A percentile compares a stretch with the other conserved stretches of the same genome.
Evolutionary conservation across 176 grass and related monocot species (phyloP).

Genomic region (Saccharum spontaneum): DNA sequence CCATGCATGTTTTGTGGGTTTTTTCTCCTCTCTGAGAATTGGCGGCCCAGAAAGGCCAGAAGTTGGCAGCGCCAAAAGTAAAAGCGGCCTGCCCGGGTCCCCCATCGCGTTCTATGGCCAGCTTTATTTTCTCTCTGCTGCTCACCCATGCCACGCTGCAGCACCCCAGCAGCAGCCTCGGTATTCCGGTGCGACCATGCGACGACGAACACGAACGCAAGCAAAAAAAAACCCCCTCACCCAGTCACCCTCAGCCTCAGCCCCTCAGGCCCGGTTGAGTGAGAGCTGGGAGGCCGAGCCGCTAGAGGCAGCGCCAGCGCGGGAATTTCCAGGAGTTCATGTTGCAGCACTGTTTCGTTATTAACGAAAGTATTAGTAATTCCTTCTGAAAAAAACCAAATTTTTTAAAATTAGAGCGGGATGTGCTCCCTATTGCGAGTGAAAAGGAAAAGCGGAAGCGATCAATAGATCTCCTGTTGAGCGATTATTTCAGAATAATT

Average conservation of each 20-base stretch:
- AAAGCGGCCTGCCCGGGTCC: slow-evolving; percentile 53
- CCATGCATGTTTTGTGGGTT: slow-evolving; percentile 26
- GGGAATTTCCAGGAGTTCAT: neutral
- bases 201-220: neutral
- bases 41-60: slow-evolving; percentile 29
- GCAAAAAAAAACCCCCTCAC: neutral
- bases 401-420: too few relatives aligned
- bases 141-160: slow-evolving; percentile 14
- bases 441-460: too few relatives aligned
- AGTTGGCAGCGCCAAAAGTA: slow-evolving; percentile 57
- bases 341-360: too few relatives aligned
- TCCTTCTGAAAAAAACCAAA: too few relatives aligned
- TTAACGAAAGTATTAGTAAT: too few relatives aligned
- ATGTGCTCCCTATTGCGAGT: too few relatives aligned
- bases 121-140: slow-evolving; percentile 23
- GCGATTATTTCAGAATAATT: too few relatives aligned
- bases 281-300: too few relatives aligned
- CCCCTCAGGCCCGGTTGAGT: too few relatives aligned
- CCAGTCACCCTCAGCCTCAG: too few relatives aligned
- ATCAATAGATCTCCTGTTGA: too few relatives aligned
- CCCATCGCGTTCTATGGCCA: slow-evolving; percentile 36
- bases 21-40: neutral
- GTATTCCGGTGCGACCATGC: neutral
- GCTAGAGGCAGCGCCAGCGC: too few relatives aligned
- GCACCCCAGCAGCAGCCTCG: neutral